Conservation (phyloP, 257 asterid genomes). For the Lycium ferocissimum region DNA sequence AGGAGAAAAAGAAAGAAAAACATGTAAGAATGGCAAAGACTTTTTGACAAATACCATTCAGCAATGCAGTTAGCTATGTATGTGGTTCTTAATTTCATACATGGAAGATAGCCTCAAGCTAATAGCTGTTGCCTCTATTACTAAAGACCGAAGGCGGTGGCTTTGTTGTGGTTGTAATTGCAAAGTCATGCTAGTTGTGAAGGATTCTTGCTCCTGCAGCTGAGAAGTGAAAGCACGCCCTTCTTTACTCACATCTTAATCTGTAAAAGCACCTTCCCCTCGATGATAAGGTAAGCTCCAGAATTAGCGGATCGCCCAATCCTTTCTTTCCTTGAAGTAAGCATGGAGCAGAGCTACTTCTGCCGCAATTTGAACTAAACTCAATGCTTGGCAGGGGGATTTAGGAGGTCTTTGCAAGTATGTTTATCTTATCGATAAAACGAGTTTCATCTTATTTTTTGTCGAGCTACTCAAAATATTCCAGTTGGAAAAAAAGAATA, state of each 20-base stretch:
- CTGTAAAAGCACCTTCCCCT: not conserved
- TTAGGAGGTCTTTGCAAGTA: not conserved
- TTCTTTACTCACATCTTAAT: not conserved
- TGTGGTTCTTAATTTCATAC: conserved; percentile 13
- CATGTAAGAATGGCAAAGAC: not conserved
- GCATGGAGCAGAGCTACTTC: not conserved
- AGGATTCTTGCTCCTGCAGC: conserved; percentile 15
- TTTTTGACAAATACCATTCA: not conserved
- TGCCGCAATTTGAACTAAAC: not conserved
- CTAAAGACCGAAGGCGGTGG: not conserved
- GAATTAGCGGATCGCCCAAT: not conserved
- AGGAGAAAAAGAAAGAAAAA: not conserved
- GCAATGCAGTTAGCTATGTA: not conserved
- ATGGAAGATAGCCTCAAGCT: conserved; percentile 22
- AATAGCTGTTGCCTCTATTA: not conserved
- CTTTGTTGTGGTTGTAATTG: not conserved
- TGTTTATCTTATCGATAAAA: not conserved
- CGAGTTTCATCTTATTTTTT: not conserved
- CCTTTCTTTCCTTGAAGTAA: conserved; percentile 9
- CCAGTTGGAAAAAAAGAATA: not conserved
- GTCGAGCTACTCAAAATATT: not conserved
- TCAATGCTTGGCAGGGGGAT: not conserved
- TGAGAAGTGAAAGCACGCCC: not conserved
- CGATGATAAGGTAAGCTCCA: conserved; percentile 7
- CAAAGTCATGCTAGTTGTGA: not conserved